Conservation (phyloP, 2,329 filamentous ascomycete genomes). For the Colletotrichum sp. region DNA sequence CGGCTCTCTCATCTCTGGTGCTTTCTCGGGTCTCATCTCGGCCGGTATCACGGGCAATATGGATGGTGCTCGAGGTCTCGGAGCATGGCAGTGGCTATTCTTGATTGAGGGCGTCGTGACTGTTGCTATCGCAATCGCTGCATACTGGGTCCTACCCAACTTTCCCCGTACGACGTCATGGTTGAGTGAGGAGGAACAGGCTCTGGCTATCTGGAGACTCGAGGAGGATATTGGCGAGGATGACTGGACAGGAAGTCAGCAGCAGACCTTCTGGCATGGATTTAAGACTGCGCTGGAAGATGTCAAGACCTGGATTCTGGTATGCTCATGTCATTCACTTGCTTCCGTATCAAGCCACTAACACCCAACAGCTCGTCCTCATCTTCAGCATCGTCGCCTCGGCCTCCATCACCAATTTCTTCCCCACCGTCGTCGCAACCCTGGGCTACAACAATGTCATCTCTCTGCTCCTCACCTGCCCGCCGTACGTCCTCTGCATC, state of each 20-base stretch:
- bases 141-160: slow-evolving; percentile 69
- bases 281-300: slow-evolving; percentile 61
- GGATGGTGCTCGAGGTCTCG: slow-evolving; percentile 59
- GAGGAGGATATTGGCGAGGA: slow-evolving; percentile 70
- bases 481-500: slow-evolving; percentile 68
- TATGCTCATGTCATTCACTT: slow-evolving; percentile 24
- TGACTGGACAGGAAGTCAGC: slow-evolving; percentile 61
- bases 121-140: slow-evolving; percentile 60
- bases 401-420: slow-evolving; percentile 70
- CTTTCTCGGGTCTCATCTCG: slow-evolving; percentile 71
- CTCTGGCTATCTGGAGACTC: slow-evolving; percentile 63
- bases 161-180: slow-evolving; percentile 52
- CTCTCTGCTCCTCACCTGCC: slow-evolving; percentile 68
- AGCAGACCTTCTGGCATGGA: slow-evolving; percentile 61
- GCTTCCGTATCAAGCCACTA: fast-evolving
- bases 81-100: slow-evolving; percentile 72
- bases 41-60: slow-evolving; percentile 72
- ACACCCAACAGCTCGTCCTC: slow-evolving; percentile 48
- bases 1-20: slow-evolving; percentile 72
- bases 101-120: slow-evolving; percentile 74
- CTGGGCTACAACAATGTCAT: slow-evolving; percentile 66
- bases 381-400: slow-evolving; percentile 62
- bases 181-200: slow-evolving; percentile 43
- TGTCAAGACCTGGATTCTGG: slow-evolving; percentile 65
- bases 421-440: slow-evolving; percentile 73